Conservation (phyloP, 2,329 filamentous ascomycete genomes). For the Penicillium polonicum region DNA sequence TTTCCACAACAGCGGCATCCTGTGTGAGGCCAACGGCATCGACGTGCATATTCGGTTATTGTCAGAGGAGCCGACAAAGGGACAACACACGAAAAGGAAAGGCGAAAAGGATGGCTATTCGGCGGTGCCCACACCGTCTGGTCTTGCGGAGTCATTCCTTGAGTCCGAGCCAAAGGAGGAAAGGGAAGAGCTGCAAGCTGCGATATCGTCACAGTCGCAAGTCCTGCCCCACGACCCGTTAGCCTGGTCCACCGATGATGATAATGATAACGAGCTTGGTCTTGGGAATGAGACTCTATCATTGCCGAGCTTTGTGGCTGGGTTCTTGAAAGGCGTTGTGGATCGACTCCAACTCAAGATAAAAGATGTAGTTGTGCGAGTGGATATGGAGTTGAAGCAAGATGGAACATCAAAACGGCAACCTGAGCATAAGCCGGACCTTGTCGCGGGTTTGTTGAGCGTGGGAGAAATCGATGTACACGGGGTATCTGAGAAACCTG, state of each 20-base stretch:
- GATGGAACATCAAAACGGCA: slow-evolving; percentile 39
- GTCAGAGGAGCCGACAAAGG: slow-evolving; percentile 39
- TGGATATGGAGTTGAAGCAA: slow-evolving; percentile 50
- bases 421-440: slow-evolving; percentile 38
- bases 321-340: slow-evolving; percentile 58
- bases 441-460: slow-evolving; percentile 37
- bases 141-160: slow-evolving; percentile 62
- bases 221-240: slow-evolving; percentile 47
- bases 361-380: slow-evolving; percentile 51
- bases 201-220: slow-evolving; percentile 53
- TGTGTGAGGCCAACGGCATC: slow-evolving; percentile 77
- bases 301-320: slow-evolving; percentile 59
- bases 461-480: slow-evolving; percentile 38
- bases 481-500: slow-evolving; percentile 26
- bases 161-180: slow-evolving; percentile 58
- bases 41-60: slow-evolving; percentile 65
- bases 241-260: slow-evolving; percentile 48
- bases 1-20: slow-evolving; percentile 80
- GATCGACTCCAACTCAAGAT: slow-evolving; percentile 58
- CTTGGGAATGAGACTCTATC: slow-evolving; percentile 56
- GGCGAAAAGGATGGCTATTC: slow-evolving; percentile 13
- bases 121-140: slow-evolving; percentile 48
- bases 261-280: slow-evolving; percentile 52
- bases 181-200: slow-evolving; percentile 58
- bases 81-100: slow-evolving; percentile 30